Evolutionary conservation across 495 filamentous ascomycete genomes (phyloP).

Genomic region (Lepraria neglecta): DNA sequence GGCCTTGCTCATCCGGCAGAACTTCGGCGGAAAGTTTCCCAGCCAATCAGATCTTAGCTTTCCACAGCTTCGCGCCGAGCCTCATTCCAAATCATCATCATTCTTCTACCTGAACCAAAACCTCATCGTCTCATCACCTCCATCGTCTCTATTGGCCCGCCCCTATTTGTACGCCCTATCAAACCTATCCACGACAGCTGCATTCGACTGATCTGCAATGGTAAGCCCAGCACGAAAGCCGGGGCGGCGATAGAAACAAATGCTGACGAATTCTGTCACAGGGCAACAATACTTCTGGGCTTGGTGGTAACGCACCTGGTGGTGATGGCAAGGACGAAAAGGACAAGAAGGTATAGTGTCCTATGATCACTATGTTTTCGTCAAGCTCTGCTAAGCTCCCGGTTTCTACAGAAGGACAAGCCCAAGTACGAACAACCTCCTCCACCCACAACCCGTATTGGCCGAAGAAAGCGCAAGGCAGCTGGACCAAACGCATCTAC

Average conservation of each 20-base stretch:
- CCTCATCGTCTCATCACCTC: slow-evolving; percentile 5
- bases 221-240: not conserved
- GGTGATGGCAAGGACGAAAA: slow-evolving; percentile 79
- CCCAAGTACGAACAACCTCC: slow-evolving; percentile 98
- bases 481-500: slow-evolving; percentile 88
- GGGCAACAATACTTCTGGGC: slow-evolving; percentile 85
- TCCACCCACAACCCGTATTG: slow-evolving; percentile 91
- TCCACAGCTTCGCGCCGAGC: slow-evolving; percentile 2
- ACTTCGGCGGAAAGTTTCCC: not conserved
- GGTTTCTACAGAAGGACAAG: slow-evolving; percentile 77
- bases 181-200: not conserved
- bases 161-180: not conserved
- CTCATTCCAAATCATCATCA: not conserved
- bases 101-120: not conserved
- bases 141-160: not conserved
- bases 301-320: slow-evolving; percentile 61
- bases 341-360: slow-evolving; percentile 76
- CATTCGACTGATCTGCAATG: not conserved
- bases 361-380: slow-evolving; percentile 10
- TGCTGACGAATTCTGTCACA: slow-evolving; percentile 29
- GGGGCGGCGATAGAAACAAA: not conserved
- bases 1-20: slow-evolving; percentile 10
- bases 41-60: not conserved
- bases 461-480: slow-evolving; percentile 94
- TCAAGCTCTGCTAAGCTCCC: slow-evolving; percentile 23